Evolutionary conservation across 140 eudicot genomes (phyloP).

Genomic region (Anethum foeniculum): DNA sequence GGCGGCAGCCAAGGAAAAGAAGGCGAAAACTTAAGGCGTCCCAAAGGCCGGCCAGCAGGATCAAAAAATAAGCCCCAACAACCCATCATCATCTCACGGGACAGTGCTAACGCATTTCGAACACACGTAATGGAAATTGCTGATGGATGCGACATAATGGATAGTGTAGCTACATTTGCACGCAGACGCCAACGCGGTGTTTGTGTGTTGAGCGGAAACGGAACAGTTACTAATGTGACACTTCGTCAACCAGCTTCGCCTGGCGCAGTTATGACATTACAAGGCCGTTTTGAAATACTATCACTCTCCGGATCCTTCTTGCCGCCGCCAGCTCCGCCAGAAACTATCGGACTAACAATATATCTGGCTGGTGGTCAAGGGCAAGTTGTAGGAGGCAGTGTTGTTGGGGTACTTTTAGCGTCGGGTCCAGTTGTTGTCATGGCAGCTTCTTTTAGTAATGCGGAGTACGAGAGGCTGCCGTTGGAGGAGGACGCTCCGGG

Average conservation of each 20-base stretch:
- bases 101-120: conserved; percentile 59
- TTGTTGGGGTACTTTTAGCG: conserved; percentile 51
- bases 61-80: conserved; percentile 60
- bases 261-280: conserved; percentile 48
- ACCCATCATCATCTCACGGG: conserved; percentile 52
- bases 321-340: conserved; percentile 72
- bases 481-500: conserved; percentile 49
- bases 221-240: conserved; percentile 50
- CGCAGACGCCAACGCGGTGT: conserved; percentile 59
- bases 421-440: conserved; percentile 58
- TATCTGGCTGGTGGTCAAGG: conserved; percentile 64
- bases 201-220: conserved; percentile 55
- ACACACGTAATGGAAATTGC: conserved; percentile 57
- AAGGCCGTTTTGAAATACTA: conserved; percentile 63
- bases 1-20: conserved; percentile 37
- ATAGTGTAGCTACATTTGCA: conserved; percentile 40
- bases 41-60: conserved; percentile 69
- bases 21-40: conserved; percentile 40
- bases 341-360: conserved; percentile 45
- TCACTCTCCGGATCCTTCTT: conserved; percentile 52
- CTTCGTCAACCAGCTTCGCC: conserved; percentile 47
- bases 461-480: conserved; percentile 55
- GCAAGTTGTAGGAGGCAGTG: conserved; percentile 64
- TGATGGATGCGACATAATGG: conserved; percentile 52
- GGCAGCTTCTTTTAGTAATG: conserved; percentile 53